phyloP scores from a whole-genome alignment of 192 early-diverging fungal species.

The Pilaira anomala region DNA sequence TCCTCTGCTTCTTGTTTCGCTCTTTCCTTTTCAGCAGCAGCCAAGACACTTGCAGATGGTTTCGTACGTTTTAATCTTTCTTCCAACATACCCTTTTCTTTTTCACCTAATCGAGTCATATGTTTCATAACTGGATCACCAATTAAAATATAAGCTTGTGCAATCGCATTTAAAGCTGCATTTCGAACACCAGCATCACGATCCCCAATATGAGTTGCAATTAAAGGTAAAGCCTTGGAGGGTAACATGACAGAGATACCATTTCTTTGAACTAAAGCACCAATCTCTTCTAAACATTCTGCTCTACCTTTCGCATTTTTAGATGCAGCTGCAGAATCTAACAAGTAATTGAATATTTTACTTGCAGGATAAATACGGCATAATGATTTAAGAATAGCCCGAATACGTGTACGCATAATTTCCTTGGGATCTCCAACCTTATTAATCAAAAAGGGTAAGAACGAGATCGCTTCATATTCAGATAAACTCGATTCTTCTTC shows the following conservation, averaged over 20 bases:
- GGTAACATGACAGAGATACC: constrained; percentile 64
- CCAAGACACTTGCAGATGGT: constrained; percentile 42
- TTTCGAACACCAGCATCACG: constrained; percentile 80
- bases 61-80: constrained; percentile 65
- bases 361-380: constrained; percentile 75
- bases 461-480: constrained; percentile 79
- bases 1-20: constrained; percentile 32
- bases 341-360: constrained; percentile 69
- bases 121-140: constrained; percentile 74
- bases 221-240: constrained; percentile 64
- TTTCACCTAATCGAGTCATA: constrained; percentile 70
- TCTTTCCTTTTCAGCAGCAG: constrained; percentile 27
- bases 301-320: constrained; percentile 77
- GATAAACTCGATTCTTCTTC: constrained; percentile 58
- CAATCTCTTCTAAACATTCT: constrained; percentile 82
- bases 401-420: constrained; percentile 67
- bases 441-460: constrained; percentile 63
- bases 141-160: constrained; percentile 70
- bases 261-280: constrained; percentile 66
- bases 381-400: constrained; percentile 67
- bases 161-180: constrained; percentile 68
- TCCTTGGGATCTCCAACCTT: constrained; percentile 88
- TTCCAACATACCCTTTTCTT: constrained; percentile 78
- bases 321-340: constrained; percentile 67
- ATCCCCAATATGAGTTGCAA: constrained; percentile 74